These are phyloP conservation scores for Pythium dissimile DNA, from an alignment of 352 stramenopile species.

Conservation along the genomic window DNA sequence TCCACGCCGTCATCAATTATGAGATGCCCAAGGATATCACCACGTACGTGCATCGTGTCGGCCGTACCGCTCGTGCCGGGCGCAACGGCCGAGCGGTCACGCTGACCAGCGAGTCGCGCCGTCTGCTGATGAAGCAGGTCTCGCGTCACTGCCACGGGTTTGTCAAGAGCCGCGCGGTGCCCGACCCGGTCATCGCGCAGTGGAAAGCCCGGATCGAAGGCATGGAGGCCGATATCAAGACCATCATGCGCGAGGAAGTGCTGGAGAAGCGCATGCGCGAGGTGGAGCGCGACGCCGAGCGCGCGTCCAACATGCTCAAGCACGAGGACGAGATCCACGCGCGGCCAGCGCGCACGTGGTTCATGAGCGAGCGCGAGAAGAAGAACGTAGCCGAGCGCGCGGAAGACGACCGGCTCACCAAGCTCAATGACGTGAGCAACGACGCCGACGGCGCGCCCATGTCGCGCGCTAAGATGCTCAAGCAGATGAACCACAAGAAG, in stretches of 20 bases:
- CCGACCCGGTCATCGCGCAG: slow-evolving; percentile 83
- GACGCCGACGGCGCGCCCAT: slow-evolving; percentile 30
- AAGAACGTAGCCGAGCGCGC: slow-evolving; percentile 70
- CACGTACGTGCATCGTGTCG: slow-evolving; percentile 99
- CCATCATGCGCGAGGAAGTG: slow-evolving; percentile 84
- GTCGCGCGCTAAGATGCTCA: slow-evolving; percentile 72
- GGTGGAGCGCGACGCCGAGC: slow-evolving; percentile 86
- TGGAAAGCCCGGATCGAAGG: slow-evolving; percentile 83
- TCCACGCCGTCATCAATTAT: slow-evolving; percentile 99
- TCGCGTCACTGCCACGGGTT: slow-evolving; percentile 85
- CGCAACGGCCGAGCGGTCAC: slow-evolving; percentile 89
- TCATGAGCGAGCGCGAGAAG: slow-evolving; percentile 90
- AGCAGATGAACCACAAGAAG: slow-evolving; percentile 88
- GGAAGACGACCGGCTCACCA: slow-evolving; percentile 55
- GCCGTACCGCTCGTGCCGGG: slow-evolving; percentile 96
- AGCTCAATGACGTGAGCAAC: slow-evolving; percentile 32
- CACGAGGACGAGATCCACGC: slow-evolving; percentile 89
- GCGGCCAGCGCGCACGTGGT: slow-evolving; percentile 89
- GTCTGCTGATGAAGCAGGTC: slow-evolving; percentile 94
- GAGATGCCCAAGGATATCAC: slow-evolving; percentile 98
- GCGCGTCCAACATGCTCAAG: slow-evolving; percentile 87
- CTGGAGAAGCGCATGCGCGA: slow-evolving; percentile 89
- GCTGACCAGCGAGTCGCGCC: slow-evolving; percentile 86
- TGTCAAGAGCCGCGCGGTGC: slow-evolving; percentile 89
- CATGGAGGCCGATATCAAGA: slow-evolving; percentile 76